phyloP scores from a whole-genome alignment of 2,329 filamentous ascomycete genomes.

The Ophiostoma piceae region DNA sequence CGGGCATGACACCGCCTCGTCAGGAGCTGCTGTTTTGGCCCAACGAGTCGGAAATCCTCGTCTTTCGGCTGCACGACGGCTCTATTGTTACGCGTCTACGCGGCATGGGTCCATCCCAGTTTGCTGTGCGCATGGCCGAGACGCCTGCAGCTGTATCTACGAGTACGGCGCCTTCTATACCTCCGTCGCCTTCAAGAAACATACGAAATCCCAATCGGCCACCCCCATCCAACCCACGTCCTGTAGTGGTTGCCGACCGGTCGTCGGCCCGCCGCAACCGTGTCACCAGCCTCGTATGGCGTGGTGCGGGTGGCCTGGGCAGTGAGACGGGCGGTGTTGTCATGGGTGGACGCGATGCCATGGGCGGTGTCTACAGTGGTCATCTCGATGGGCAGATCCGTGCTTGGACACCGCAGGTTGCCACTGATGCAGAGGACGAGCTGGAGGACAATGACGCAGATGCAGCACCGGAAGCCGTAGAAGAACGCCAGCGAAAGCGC shows the following conservation, averaged over 20 bases:
- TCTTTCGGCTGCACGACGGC: slow-evolving; percentile 75
- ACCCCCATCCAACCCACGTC: not conserved
- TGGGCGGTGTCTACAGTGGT: slow-evolving; percentile 65
- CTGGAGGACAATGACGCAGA: slow-evolving; percentile 41
- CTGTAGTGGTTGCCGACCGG: slow-evolving; percentile 23
- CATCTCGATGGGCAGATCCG: slow-evolving; percentile 81
- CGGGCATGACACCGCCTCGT: slow-evolving; percentile 48
- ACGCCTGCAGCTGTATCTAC: not conserved
- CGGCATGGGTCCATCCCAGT: slow-evolving; percentile 52
- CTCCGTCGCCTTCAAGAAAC: not conserved
- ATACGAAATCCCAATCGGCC: not conserved
- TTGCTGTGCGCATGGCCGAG: slow-evolving; percentile 37
- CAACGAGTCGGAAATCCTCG: slow-evolving; percentile 73
- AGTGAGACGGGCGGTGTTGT: slow-evolving; percentile 51
- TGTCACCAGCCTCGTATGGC: slow-evolving; percentile 72
- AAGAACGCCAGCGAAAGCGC: slow-evolving; percentile 61
- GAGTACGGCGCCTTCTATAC: not conserved
- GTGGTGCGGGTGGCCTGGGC: slow-evolving; percentile 55
- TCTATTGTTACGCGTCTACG: slow-evolving; percentile 65
- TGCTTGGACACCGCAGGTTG: slow-evolving; percentile 61
- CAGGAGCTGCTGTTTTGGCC: slow-evolving; percentile 72
- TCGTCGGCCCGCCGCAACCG: slow-evolving; percentile 53
- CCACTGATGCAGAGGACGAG: slow-evolving; percentile 39
- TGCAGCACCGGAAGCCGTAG: slow-evolving; percentile 40
- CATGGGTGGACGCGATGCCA: slow-evolving; percentile 50